These are phyloP conservation scores for Coemansia pectinata DNA, from an alignment of 192 early-diverging fungal genomes.

Conservation along the genomic window DNA sequence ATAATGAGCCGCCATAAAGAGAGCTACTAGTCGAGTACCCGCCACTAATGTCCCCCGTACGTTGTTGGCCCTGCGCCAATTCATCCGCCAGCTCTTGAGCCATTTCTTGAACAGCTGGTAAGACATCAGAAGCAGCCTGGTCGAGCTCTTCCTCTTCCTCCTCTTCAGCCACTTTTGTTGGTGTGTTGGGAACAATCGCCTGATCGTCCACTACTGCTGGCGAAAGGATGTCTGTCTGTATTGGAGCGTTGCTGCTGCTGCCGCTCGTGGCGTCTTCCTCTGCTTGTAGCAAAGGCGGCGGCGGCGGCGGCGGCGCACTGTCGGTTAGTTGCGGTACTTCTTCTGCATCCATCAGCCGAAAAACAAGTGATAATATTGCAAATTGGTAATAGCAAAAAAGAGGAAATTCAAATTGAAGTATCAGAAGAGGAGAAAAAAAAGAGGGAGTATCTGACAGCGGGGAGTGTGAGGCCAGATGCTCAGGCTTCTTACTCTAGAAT, in stretches of 20 bases:
- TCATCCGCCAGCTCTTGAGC: too few species aligned
- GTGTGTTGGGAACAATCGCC: neutral
- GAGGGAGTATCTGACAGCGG: neutral
- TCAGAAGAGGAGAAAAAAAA: neutral
- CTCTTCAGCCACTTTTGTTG: neutral
- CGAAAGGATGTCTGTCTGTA: neutral
- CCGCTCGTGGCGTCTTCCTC: neutral
- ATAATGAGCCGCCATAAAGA: conserved; percentile 16
- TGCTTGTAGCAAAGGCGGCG: neutral
- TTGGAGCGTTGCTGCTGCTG: neutral
- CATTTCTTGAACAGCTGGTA: neutral
- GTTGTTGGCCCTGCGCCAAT: too few species aligned
- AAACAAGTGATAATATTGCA: neutral
- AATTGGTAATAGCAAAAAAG: neutral
- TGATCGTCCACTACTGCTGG: neutral
- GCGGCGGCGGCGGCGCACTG: neutral
- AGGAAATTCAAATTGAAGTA: neutral
- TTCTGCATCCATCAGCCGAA: neutral
- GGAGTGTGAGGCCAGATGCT: too few species aligned
- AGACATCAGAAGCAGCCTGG: neutral
- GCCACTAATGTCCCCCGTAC: neutral
- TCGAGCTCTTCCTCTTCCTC: neutral
- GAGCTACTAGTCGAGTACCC: conserved; percentile 22
- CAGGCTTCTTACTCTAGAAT: neutral
- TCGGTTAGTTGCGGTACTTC: neutral